These are phyloP conservation scores for Bretschneidera sinensis DNA, from an alignment of 345 rosid genomes.

Conservation along the genomic window DNA sequence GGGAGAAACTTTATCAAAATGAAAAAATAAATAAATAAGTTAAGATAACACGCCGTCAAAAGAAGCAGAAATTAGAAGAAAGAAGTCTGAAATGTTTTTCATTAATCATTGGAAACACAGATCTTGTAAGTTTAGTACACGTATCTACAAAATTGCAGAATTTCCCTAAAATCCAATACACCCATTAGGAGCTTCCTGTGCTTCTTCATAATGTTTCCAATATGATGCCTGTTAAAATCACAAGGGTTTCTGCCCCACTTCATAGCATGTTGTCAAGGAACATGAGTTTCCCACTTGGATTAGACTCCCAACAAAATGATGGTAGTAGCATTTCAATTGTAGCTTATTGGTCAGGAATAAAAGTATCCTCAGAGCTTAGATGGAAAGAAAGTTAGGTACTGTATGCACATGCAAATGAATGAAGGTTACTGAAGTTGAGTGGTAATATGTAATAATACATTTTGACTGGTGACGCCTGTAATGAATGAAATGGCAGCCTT, in stretches of 20 bases:
- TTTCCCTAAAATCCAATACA: not conserved
- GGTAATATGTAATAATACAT: not conserved
- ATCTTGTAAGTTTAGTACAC: not conserved
- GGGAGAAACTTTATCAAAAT: no score
- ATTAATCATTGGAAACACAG: not conserved
- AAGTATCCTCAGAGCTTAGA: slow-evolving; percentile 1
- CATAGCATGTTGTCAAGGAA: not conserved
- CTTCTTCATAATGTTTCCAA: not conserved
- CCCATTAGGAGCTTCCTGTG: not conserved
- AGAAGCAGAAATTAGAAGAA: not conserved
- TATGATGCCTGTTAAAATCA: not conserved
- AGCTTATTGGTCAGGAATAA: not conserved
- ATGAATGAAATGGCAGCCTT: slow-evolving; percentile 5
- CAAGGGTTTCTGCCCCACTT: not conserved
- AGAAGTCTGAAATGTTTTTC: not conserved
- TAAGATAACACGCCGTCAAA: not conserved
- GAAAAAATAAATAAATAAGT: not conserved
- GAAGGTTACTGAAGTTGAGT: not conserved
- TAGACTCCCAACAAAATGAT: no score
- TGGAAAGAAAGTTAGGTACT: not conserved
- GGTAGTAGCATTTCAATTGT: not conserved
- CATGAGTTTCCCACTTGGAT: not conserved
- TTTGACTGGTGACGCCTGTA: not conserved
- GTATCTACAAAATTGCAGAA: not conserved
- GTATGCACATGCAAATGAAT: not conserved